These are phyloP conservation scores for Stenogyne calaminthoides DNA, from an alignment of 305 asterid species.

Conservation along the genomic window DNA sequence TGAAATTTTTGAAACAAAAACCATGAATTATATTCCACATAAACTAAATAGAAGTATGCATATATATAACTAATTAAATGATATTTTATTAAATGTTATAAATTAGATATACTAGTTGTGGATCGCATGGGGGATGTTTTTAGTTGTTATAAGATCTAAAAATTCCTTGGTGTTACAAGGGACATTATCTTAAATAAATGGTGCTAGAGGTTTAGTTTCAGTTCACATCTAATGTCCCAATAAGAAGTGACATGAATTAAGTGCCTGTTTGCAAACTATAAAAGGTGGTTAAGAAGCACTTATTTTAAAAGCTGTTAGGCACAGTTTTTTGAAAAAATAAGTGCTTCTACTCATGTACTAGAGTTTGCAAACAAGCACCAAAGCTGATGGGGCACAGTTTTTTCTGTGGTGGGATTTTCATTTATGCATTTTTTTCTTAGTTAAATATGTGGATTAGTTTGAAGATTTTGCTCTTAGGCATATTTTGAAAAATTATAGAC, in stretches of 20 bases:
- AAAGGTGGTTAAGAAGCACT: too few species aligned
- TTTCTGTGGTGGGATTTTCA: constrained; percentile 12
- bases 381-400: constrained; percentile 13
- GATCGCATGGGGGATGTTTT: not conserved
- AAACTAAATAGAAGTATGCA: not conserved
- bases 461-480: constrained; percentile 21
- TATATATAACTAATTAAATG: not conserved
- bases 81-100: not conserved
- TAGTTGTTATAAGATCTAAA: not conserved
- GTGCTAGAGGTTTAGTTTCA: constrained; percentile 21
- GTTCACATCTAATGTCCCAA: constrained; percentile 27
- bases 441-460: constrained; percentile 7
- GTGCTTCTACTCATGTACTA: too few species aligned
- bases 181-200: constrained; percentile 15
- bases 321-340: too few species aligned
- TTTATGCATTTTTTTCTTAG: constrained; percentile 9
- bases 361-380: too few species aligned
- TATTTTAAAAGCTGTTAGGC: too few species aligned
- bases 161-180: constrained; percentile 8
- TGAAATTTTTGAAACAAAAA: not conserved
- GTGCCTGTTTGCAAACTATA: too few species aligned
- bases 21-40: not conserved
- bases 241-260: constrained; percentile 24
- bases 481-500: constrained; percentile 9
- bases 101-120: not conserved